These are phyloP conservation scores for Aspergillus alliaceus DNA, from an alignment of 2,329 filamentous ascomycete genomes.

Conservation along the genomic window DNA sequence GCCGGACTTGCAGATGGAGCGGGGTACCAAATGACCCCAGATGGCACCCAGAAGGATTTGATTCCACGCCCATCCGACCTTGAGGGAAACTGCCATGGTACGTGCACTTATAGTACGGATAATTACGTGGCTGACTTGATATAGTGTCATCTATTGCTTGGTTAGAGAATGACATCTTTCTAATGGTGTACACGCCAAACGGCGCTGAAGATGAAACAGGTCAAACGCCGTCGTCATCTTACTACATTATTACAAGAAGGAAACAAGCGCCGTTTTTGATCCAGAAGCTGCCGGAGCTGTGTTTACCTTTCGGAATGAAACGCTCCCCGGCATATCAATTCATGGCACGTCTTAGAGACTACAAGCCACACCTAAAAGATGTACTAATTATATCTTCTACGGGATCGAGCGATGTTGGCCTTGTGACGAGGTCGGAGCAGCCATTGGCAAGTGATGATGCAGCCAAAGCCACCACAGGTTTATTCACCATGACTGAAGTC, in stretches of 20 bases:
- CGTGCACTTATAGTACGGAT: constrained; percentile 26
- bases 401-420: constrained; percentile 72
- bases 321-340: constrained; percentile 72
- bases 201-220: constrained; percentile 55
- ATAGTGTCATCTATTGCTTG: constrained; percentile 76
- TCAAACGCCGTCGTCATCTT: constrained; percentile 63
- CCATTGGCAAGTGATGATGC: constrained; percentile 63
- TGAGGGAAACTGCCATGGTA: constrained; percentile 65
- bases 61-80: constrained; percentile 76
- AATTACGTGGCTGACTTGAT: constrained; percentile 17
- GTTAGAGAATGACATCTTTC: constrained; percentile 84
- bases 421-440: constrained; percentile 72
- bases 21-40: constrained; percentile 78
- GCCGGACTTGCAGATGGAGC: constrained; percentile 81
- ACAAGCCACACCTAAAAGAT: constrained; percentile 77
- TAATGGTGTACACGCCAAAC: constrained; percentile 72
- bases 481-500: constrained; percentile 62
- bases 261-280: constrained; percentile 64
- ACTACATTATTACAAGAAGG: constrained; percentile 74
- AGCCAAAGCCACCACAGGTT: constrained; percentile 60
- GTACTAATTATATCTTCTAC: constrained; percentile 80
- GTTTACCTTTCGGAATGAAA: constrained; percentile 68
- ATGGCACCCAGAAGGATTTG: constrained; percentile 72
- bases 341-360: constrained; percentile 73
- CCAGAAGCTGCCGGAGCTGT: constrained; percentile 73